A percentile compares a stretch with the other conserved stretches of the same genome.
These are phyloP conservation scores for Colletotrichum incanum DNA, from an alignment of 2,329 filamentous ascomycete species.

Conservation along the genomic window DNA sequence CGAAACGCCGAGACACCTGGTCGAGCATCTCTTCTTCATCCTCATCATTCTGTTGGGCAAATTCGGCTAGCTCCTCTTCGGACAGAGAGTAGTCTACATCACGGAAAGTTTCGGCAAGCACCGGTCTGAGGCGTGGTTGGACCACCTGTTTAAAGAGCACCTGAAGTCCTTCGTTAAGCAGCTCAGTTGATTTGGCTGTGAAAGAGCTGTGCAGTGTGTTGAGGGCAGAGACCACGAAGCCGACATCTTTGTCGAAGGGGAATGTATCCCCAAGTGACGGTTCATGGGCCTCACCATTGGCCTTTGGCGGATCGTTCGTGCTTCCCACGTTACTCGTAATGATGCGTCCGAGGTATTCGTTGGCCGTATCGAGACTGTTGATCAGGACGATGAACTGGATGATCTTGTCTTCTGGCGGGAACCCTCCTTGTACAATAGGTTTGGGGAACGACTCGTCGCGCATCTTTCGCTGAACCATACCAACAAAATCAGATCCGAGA, in stretches of 20 bases:
- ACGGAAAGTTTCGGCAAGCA: conserved; percentile 90
- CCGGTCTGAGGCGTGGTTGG: conserved; percentile 85
- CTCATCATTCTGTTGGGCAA: conserved; percentile 68
- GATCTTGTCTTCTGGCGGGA: conserved; percentile 90
- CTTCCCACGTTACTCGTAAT: conserved; percentile 76
- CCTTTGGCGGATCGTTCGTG: conserved; percentile 53
- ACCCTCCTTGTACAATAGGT: conserved; percentile 80
- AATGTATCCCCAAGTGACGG: conserved; percentile 76
- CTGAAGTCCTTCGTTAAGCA: conserved; percentile 86
- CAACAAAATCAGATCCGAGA: conserved; percentile 90
- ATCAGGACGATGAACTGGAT: conserved; percentile 92
- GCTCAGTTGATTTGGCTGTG: conserved; percentile 82
- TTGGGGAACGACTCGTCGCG: conserved; percentile 94
- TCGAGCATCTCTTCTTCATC: conserved; percentile 72
- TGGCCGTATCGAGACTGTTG: conserved; percentile 94
- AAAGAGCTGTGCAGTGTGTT: conserved; percentile 81
- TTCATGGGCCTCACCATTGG: conserved; percentile 54
- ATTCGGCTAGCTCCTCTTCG: conserved; percentile 72
- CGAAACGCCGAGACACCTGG: conserved; percentile 84
- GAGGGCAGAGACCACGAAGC: conserved; percentile 78
- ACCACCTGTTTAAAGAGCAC: conserved; percentile 92
- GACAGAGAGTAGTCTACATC: conserved; percentile 88
- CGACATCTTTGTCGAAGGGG: conserved; percentile 83
- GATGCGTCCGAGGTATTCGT: conserved; percentile 92
- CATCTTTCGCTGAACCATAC: conserved; percentile 99